A percentile compares a stretch with the other conserved stretches of the same genome.
Conservation (phyloP, 1,284 basidiomycete genomes). For the Volvariella volvacea region DNA sequence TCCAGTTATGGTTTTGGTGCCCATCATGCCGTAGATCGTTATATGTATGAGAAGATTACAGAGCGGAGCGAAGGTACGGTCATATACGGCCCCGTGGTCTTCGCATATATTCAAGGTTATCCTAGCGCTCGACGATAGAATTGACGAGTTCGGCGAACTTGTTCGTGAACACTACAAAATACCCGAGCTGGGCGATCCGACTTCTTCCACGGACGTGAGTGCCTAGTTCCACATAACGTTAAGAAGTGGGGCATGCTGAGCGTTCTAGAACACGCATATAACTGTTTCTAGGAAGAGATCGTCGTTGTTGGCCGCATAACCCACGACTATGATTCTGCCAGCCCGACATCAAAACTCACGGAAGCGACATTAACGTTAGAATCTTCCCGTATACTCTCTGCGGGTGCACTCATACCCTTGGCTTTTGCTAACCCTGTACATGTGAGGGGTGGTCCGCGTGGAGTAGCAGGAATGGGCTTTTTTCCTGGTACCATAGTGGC, state of each 20-base stretch:
- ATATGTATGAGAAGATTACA: slow-evolving; percentile 88
- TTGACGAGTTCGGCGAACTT: slow-evolving; percentile 77
- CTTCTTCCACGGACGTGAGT: slow-evolving; percentile 62
- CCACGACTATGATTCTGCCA: slow-evolving; percentile 54
- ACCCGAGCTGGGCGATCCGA: slow-evolving; percentile 72
- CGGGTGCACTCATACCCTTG: slow-evolving; percentile 66
- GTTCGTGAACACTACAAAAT: slow-evolving; percentile 68
- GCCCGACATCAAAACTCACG: slow-evolving; percentile 59
- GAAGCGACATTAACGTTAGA: slow-evolving; percentile 75
- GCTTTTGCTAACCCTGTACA: slow-evolving; percentile 63
- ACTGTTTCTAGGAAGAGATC: slow-evolving; percentile 53
- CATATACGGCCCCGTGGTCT: background rate
- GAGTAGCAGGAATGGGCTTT: slow-evolving; percentile 65
- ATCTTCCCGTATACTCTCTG: slow-evolving; percentile 72
- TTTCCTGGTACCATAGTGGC: slow-evolving; percentile 90
- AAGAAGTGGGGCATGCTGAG: too few species aligned
- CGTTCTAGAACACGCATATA: slow-evolving; percentile 8
- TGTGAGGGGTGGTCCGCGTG: slow-evolving; percentile 59
- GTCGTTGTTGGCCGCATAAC: slow-evolving; percentile 80
- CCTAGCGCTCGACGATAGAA: slow-evolving; percentile 72
- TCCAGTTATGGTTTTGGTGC: background rate
- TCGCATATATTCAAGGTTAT: slow-evolving; percentile 1
- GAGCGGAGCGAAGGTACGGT: slow-evolving; percentile 72
- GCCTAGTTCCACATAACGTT: background rate
- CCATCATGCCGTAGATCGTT: slow-evolving; percentile 53